A percentile compares a stretch with the other conserved stretches of the same genome.
phyloP scores from a whole-genome alignment of 78 protist species.

The Blattamonas nauphoetae region DNA sequence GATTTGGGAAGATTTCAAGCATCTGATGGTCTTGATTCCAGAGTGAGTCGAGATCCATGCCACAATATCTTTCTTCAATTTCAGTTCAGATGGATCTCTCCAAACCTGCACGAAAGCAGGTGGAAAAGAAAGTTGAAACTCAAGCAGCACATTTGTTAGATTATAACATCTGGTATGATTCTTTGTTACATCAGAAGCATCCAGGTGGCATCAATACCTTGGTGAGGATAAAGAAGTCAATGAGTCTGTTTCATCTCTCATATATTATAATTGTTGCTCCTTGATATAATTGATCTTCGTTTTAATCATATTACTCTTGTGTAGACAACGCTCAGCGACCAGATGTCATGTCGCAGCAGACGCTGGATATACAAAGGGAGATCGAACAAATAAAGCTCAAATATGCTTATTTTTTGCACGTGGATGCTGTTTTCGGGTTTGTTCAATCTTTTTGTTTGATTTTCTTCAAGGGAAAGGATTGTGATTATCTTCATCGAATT shows the following conservation, averaged over 20 bases:
- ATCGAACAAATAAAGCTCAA: not conserved
- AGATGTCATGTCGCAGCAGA: not conserved
- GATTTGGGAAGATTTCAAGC: too few relatives aligned
- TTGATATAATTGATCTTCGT: not conserved
- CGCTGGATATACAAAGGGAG: not conserved
- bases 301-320: not conserved
- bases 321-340: not conserved
- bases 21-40: too few relatives aligned
- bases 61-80: too few relatives aligned
- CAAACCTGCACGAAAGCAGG: not conserved
- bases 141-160: not conserved
- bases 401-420: slow-evolving; percentile 1
- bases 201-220: not conserved
- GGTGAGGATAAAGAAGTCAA: not conserved
- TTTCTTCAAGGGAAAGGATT: not conserved
- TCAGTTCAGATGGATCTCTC: too few relatives aligned
- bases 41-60: too few relatives aligned
- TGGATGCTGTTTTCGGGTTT: not conserved
- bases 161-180: slow-evolving; percentile 9
- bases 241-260: not conserved
- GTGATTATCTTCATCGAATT: not conserved
- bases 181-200: too few relatives aligned
- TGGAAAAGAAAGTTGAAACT: not conserved
- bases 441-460: not conserved
- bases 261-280: too few relatives aligned